A percentile compares a stretch with the other conserved stretches of the same genome.
phyloP scores from a whole-genome alignment of 768 basidiomycete genomes.

The Lactifluus hygrophoroides region DNA sequence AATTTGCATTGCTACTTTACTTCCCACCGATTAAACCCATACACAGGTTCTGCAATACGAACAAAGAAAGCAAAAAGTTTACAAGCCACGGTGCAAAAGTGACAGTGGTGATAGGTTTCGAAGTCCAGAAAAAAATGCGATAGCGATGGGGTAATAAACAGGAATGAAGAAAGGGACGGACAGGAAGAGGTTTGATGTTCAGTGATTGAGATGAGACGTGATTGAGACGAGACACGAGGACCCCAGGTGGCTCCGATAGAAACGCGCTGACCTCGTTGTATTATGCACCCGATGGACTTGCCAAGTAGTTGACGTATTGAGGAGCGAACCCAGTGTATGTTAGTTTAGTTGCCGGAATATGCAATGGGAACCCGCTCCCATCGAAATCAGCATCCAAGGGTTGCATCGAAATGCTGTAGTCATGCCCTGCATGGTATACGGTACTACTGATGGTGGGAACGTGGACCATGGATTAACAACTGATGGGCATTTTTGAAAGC shows the following conservation, averaged over 20 bases:
- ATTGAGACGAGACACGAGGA: conserved; percentile 3
- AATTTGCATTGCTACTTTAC: conserved; percentile 15
- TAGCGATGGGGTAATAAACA: conserved; percentile 3
- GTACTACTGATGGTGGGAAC: not conserved
- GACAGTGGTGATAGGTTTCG: not conserved
- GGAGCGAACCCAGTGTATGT: not conserved
- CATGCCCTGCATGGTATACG: conserved; percentile 15
- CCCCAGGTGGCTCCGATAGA: conserved; percentile 4
- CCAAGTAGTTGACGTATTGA: conserved; percentile 7
- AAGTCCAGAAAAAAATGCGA: not conserved
- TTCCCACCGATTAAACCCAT: conserved; percentile 11
- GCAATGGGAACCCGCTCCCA: conserved; percentile 1
- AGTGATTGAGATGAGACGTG: conserved; percentile 8
- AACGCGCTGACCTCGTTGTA: not conserved
- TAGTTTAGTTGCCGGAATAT: conserved; percentile 10
- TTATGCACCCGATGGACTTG: not conserved
- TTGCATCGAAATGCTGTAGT: conserved; percentile 14
- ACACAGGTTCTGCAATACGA: conserved; percentile 14
- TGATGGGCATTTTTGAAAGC: not conserved
- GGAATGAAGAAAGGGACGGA: conserved; percentile 1
- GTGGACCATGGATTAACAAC: not conserved
- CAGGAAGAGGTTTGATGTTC: conserved; percentile 3
- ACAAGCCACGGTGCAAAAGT: conserved; percentile 9
- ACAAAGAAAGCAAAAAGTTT: conserved; percentile 10
- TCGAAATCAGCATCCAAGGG: conserved; percentile 8